Evolutionary conservation across 1,284 basidiomycete species (phyloP).

Genomic region (Apiotrichum mycotoxinovorans): DNA sequence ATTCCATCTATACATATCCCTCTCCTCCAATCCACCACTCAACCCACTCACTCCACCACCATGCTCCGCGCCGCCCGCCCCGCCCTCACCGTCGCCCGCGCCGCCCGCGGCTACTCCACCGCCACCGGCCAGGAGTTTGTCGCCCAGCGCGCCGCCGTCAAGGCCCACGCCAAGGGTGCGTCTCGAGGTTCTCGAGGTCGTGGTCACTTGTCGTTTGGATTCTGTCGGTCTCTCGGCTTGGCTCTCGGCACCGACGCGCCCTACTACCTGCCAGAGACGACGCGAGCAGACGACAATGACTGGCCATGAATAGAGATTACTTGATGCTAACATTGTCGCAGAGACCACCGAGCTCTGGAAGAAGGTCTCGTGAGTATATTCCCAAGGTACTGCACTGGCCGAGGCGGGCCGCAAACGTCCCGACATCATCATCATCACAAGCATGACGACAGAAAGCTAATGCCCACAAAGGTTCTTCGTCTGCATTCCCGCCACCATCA

Average conservation of each 20-base stretch:
- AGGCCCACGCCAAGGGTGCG: constrained; percentile 43
- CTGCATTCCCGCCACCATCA: constrained; percentile 40
- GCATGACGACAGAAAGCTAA: no score
- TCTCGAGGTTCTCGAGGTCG: constrained; percentile 1
- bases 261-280: no score
- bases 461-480: constrained; percentile 38
- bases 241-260: neutral
- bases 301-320: no score
- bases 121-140: constrained; percentile 37
- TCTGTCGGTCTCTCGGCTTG: neutral
- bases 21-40: constrained; percentile 9
- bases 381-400: no score
- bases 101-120: constrained; percentile 16
- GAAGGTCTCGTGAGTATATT: constrained; percentile 37
- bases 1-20: neutral
- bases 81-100: constrained; percentile 20
- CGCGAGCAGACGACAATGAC: no score
- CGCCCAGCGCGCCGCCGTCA: constrained; percentile 34
- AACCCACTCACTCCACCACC: constrained; percentile 12
- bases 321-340: constrained; percentile 9
- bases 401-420: neutral
- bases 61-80: constrained; percentile 21
- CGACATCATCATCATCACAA: constrained; percentile 4
- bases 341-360: constrained; percentile 47
- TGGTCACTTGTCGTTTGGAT: neutral